These are phyloP conservation scores for Trichocladium uniseriatum DNA, from an alignment of 495 filamentous ascomycete species.

Conservation along the genomic window DNA sequence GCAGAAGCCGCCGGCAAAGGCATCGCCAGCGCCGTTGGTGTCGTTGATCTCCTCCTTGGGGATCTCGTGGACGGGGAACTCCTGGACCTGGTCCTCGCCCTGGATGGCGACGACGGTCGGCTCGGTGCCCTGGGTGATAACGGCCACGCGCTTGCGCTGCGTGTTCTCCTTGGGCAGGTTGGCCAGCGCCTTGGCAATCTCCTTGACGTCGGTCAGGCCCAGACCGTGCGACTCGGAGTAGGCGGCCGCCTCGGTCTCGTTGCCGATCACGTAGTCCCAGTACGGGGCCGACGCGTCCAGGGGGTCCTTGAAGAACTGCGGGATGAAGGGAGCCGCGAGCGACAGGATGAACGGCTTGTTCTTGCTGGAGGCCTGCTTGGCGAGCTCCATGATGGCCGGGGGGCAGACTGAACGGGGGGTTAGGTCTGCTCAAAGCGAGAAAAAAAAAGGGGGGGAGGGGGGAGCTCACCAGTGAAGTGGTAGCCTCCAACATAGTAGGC, in stretches of 20 bases:
- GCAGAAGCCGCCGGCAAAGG: constrained; percentile 88
- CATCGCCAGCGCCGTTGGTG: constrained; percentile 95
- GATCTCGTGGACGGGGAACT: constrained; percentile 73
- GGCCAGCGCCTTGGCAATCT: constrained; percentile 79
- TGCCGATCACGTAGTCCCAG: constrained; percentile 94
- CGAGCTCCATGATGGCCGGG: constrained; percentile 78
- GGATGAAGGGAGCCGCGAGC: constrained; percentile 89
- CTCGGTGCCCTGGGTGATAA: constrained; percentile 89
- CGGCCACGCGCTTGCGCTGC: constrained; percentile 65
- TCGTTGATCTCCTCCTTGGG: constrained; percentile 70
- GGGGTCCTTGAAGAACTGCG: constrained; percentile 94
- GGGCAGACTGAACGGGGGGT: constrained; percentile 62
- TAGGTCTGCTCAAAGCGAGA: neutral
- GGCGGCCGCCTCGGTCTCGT: constrained; percentile 84
- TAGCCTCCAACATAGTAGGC: constrained; percentile 91
- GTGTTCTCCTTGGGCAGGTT: constrained; percentile 84
- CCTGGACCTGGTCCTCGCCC: constrained; percentile 59
- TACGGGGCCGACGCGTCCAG: constrained; percentile 76
- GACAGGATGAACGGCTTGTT: constrained; percentile 89
- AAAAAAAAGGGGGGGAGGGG: neutral
- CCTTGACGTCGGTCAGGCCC: constrained; percentile 64
- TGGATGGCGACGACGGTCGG: constrained; percentile 74
- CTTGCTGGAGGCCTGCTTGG: constrained; percentile 74
- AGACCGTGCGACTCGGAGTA: constrained; percentile 75
- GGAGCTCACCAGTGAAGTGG: constrained; percentile 40